Base-by-base conservation (phyloP, 768 basidiomycete species). In the Boletus rubropictus region DNA sequence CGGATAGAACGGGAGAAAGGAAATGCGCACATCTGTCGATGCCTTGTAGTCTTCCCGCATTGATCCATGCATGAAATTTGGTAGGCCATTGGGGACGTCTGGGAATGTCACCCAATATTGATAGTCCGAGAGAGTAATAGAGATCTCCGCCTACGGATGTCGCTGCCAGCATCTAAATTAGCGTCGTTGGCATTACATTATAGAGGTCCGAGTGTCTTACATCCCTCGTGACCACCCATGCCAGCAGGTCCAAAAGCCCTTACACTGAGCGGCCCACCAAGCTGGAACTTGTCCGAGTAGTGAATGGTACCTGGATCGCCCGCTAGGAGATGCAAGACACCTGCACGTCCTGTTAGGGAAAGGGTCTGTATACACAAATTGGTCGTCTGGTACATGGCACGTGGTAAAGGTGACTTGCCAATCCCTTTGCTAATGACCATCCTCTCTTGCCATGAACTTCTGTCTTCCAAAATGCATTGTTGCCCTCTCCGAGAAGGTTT, bases 211-310 rank as follows among this genome's bases (percentile, higher is more conserved):
- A 40, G 38, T 27, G 28, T 65, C 80, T 53, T 57, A 89, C 89
- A 59, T 15, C 80, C 78, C 51, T 93, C 89, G 18, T 74, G 75
- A 0, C 86, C 84, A 5, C 93, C 93, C 69, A 96, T 72, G 4
- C 82, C 73, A 58, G 88, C 89, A 6, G 74, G 71, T 36, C 76
- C 76, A 68, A 95, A 94, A 42, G 80, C 78, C 5, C 96, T 74
- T 0, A 98, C 74, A 44, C 82, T 89, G 7, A 84, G 79, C 0
- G 96, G 93, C 0, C 96, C 96, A 21, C 96, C 96, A 0, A 97
- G 76, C 54, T 95, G 93, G 64, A 92, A 92, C 5, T 92, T 81
- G 67, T 99, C 96, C 1, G 82, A 75, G 57, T 89, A 86, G 20
- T 81, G 75, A 10, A 54, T 8, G 5, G 51, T 53, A 7, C 44